Evolutionary conservation across 2,329 filamentous ascomycete species (phyloP).

Genomic region (Endoconidiophora laricicola): DNA sequence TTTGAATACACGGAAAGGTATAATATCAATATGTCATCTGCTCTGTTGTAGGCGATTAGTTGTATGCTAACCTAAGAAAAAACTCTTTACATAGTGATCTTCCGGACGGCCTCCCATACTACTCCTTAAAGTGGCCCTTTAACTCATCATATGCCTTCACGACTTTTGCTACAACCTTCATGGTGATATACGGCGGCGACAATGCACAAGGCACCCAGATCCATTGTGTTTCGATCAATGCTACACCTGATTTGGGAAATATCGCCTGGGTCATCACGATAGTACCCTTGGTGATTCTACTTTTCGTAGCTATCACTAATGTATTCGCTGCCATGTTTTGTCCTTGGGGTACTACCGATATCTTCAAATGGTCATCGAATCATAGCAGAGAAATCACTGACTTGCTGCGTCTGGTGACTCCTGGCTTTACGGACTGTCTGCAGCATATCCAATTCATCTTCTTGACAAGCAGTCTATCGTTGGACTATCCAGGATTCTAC

Average conservation of each 20-base stretch:
- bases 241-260: conserved; percentile 67
- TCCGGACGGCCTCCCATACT: conserved; percentile 44
- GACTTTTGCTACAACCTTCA: conserved; percentile 58
- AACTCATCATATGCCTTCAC: conserved; percentile 72
- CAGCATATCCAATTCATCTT: conserved; percentile 93
- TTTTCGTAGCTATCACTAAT: conserved; percentile 68
- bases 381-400: conserved; percentile 79
- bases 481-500: conserved; percentile 87
- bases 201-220: conserved; percentile 40
- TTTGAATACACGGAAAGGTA: conserved; percentile 36
- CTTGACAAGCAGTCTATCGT: conserved; percentile 68
- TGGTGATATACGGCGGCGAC: conserved; percentile 58
- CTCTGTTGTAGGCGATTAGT: not conserved
- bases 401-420: conserved; percentile 77
- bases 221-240: conserved; percentile 63
- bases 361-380: conserved; percentile 95
- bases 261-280: conserved; percentile 56
- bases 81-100: conserved; percentile 18
- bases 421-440: conserved; percentile 88
- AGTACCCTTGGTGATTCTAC: conserved; percentile 60
- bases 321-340: conserved; percentile 73
- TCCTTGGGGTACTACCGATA: conserved; percentile 80
- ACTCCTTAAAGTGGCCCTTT: conserved; percentile 59
- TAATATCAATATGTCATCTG: not conserved
- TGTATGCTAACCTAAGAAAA: not conserved